Conservation (phyloP, 805 yeast genomes). For the Saccharomycopsis fermentans region DNA sequence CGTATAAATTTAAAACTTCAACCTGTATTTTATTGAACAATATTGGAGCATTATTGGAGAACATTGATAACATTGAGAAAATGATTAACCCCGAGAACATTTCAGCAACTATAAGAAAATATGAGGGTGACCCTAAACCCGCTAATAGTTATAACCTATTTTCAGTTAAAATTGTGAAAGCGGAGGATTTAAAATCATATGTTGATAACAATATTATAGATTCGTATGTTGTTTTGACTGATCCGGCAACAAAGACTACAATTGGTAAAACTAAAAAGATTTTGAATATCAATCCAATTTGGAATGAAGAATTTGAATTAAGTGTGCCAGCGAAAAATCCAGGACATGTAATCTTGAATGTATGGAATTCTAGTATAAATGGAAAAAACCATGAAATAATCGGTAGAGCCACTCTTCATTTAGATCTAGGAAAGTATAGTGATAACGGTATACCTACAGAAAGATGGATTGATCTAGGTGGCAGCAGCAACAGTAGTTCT, state of each 20-base stretch:
- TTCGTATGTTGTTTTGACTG: conserved; percentile 54
- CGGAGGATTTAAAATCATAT: conserved; percentile 46
- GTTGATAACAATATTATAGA: conserved; percentile 39
- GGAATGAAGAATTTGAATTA: conserved; percentile 80
- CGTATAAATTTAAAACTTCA: conserved; percentile 45
- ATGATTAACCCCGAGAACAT: conserved; percentile 48
- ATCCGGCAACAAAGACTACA: conserved; percentile 41
- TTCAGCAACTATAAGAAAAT: conserved; percentile 30
- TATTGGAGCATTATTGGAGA: conserved; percentile 40
- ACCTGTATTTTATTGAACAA: conserved; percentile 76
- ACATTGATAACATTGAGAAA: conserved; percentile 43
- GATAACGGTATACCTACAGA: conserved; percentile 64
- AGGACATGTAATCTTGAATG: conserved; percentile 43
- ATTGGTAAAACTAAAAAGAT: conserved; percentile 64
- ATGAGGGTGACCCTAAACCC: conserved; percentile 28
- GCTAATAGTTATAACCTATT: conserved; percentile 40
- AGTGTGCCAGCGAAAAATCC: conserved; percentile 31
- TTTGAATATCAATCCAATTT: conserved; percentile 55
- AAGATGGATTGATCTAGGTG: conserved; percentile 37
- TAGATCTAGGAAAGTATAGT: conserved; percentile 53
- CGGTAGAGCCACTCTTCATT: conserved; percentile 50
- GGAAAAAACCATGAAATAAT: conserved; percentile 46
- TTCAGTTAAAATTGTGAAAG: conserved; percentile 51
- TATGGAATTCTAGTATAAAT: conserved; percentile 49
- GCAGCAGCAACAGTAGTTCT: conserved; percentile 30